A percentile compares a stretch with the other conserved stretches of the same genome.
phyloP scores from a whole-genome alignment of 78 protist genomes.

The Isochrysis galbana region DNA sequence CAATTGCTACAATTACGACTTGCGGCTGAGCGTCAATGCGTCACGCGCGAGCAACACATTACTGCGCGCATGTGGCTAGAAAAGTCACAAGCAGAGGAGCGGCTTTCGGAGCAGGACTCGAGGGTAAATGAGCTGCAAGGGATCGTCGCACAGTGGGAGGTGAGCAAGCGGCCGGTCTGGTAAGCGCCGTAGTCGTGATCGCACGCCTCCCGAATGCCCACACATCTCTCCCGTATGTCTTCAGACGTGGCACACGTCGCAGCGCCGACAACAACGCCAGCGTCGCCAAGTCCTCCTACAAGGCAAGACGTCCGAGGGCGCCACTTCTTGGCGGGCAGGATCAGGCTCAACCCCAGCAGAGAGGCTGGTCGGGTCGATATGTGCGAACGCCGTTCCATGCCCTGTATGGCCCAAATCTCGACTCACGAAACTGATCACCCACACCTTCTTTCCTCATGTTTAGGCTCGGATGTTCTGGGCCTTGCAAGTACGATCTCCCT shows the following conservation, averaged over 20 bases:
- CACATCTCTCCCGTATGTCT: no score
- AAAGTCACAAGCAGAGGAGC: constrained; percentile 15
- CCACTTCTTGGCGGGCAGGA: not conserved
- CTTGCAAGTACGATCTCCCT: not conserved
- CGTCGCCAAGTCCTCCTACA: not conserved
- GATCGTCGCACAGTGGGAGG: not conserved
- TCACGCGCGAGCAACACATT: constrained; percentile 18
- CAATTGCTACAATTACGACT: not conserved
- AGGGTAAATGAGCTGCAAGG: not conserved
- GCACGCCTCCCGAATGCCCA: no score
- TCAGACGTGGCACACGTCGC: not conserved
- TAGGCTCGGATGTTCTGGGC: not conserved
- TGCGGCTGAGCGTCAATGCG: constrained; percentile 21
- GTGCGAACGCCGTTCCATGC: no score
- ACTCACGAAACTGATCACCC: no score
- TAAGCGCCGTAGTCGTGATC: no score
- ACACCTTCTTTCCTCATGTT: no score
- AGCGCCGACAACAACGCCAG: not conserved
- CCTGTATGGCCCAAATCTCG: no score
- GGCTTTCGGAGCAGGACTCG: no score
- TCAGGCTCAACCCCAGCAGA: not conserved
- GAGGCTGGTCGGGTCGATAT: not conserved
- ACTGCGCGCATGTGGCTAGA: constrained; percentile 24
- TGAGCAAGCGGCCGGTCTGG: no score
- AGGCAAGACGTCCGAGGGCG: not conserved